phyloP scores from a whole-genome alignment of 768 basidiomycete genomes.

The Leccinum pellstonianum region DNA sequence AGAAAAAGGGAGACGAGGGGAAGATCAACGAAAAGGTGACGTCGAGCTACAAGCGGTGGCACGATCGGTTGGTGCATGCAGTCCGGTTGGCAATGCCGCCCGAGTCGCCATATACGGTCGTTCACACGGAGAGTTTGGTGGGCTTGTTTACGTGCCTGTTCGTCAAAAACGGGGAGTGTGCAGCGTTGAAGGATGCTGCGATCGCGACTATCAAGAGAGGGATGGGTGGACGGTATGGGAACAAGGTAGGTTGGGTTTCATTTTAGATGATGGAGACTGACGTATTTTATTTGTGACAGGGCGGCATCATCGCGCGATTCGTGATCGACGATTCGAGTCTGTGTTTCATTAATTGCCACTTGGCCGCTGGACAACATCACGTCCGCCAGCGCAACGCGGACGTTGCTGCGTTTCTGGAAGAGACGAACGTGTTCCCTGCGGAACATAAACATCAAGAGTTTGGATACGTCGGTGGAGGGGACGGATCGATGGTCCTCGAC shows the following conservation, averaged over 20 bases:
- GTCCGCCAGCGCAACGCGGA: slow-evolving; percentile 84
- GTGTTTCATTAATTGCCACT: slow-evolving; percentile 95
- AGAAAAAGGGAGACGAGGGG: slow-evolving; percentile 58
- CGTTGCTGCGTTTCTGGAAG: slow-evolving; percentile 83
- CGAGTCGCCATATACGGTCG: slow-evolving; percentile 72
- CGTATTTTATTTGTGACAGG: slow-evolving; percentile 42
- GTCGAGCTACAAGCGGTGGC: slow-evolving; percentile 84
- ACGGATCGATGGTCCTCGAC: slow-evolving; percentile 90
- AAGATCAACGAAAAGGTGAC: slow-evolving; percentile 77
- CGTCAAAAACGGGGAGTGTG: slow-evolving; percentile 64
- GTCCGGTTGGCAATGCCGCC: slow-evolving; percentile 74
- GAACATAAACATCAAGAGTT: slow-evolving; percentile 52
- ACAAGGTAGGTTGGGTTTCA: slow-evolving; percentile 69
- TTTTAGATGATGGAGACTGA: background rate
- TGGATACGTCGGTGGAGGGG: slow-evolving; percentile 85
- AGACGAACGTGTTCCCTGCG: slow-evolving; percentile 61
- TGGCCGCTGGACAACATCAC: slow-evolving; percentile 91
- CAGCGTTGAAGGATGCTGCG: slow-evolving; percentile 59
- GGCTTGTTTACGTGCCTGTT: slow-evolving; percentile 81
- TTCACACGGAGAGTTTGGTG: slow-evolving; percentile 86
- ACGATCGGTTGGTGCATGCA: slow-evolving; percentile 73
- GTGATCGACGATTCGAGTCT: slow-evolving; percentile 90
- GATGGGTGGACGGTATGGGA: slow-evolving; percentile 90
- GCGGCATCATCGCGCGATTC: slow-evolving; percentile 87
- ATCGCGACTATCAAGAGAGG: slow-evolving; percentile 92